phyloP scores from a whole-genome alignment of 371 early-diverging fungal genomes.

The Chytridium lagenaria region DNA sequence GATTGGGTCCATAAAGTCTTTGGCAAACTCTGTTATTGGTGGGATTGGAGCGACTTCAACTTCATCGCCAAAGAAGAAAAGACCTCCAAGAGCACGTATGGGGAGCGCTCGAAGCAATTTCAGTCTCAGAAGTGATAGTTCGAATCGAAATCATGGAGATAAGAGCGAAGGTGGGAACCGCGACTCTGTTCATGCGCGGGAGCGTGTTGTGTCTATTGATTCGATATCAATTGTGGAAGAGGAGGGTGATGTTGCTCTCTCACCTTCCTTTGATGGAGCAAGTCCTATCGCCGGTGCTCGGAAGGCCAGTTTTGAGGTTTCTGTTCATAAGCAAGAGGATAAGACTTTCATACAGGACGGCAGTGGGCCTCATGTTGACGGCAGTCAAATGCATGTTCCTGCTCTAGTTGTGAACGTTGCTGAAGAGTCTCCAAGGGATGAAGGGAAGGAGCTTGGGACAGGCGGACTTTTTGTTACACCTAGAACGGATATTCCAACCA shows the following conservation, averaged over 20 bases:
- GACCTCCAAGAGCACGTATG: slow-evolving; percentile 15
- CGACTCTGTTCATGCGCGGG: not conserved
- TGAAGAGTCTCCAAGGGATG: no score
- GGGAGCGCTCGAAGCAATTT: slow-evolving; percentile 13
- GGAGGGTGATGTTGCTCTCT: not conserved
- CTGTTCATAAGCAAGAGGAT: not conserved
- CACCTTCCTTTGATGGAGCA: no score
- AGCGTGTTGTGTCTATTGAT: slow-evolving; percentile 6
- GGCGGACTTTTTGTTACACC: no score
- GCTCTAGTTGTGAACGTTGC: no score
- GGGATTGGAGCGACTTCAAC: not conserved
- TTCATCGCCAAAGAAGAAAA: slow-evolving; percentile 1
- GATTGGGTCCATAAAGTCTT: not conserved
- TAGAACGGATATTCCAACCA: no score
- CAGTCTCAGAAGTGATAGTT: slow-evolving; percentile 1
- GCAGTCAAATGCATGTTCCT: no score
- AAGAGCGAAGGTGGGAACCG: not conserved
- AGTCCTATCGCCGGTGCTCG: no score
- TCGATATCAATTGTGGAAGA: slow-evolving; percentile 12
- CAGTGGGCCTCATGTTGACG: no score
- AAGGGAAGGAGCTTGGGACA: no score
- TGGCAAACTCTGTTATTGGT: not conserved
- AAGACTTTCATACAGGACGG: not conserved
- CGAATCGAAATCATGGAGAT: slow-evolving; percentile 4
- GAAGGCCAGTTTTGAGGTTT: not conserved